Base-by-base conservation (phyloP, 2,329 filamentous ascomycete genomes). In the Colletotrichum spaethianum region DNA sequence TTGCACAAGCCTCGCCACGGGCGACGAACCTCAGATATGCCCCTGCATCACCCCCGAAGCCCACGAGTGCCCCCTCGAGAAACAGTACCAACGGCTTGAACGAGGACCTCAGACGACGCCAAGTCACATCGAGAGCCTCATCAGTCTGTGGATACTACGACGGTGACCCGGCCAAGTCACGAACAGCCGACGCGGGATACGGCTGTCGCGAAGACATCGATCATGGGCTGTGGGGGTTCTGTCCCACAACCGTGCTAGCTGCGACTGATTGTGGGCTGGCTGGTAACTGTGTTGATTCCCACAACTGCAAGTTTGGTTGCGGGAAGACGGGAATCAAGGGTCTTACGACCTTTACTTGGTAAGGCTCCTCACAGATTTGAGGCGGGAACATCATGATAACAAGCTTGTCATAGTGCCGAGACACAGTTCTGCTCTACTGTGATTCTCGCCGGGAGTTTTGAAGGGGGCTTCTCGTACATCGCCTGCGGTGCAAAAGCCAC, bases 191-290 rank as follows among this genome's bases (percentile, higher is more conserved):
- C 6, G 44, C 73, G 0, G 83, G 81, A 0, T 84, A 75, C 50
- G 77, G 82, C 74, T 84, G 81, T 65, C 80, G 80, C 8, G 76
- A 84, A 3, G 81, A 84, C 55, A 77, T 77, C 0, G 46, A 67
- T 5, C 76, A 80, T 23, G 79, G 77, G 0, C 74, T 84, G 4
- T 84, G 82, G 82, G 83, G 82, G 0, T 82, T 84, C 75, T 85
- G 82, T 59, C 80, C 81, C 1, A 80, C 78, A 0, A 81, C 78
- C 0, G 80, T 84, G 3, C 72, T 80, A 3, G 59, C 75, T 0
- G 82, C 81, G 2, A 78, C 75, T 0, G 82, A 84, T 66, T 85
- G 83, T 44, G 81, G 82, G 1, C 63, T 85, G 16, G 81, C 80
- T 0, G 82, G 79, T 1, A 77, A 75, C 14, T 85, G 83, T 56